Evolutionary conservation across 768 basidiomycete genomes (phyloP).

Genomic region (Collybia sp.): DNA sequence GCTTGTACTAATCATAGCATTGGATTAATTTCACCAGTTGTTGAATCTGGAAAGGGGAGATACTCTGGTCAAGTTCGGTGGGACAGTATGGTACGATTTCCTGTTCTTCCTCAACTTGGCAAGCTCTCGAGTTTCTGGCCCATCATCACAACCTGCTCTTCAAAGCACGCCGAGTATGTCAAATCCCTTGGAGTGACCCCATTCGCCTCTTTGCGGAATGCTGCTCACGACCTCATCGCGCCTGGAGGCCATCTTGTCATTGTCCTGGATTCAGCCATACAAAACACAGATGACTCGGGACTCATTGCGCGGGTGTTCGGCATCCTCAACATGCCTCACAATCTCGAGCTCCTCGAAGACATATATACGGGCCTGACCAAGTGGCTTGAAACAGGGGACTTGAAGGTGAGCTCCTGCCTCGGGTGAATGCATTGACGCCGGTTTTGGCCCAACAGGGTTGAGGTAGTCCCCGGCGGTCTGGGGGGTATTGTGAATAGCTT

Average conservation of each 20-base stretch:
- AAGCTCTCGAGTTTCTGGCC: conserved; percentile 34
- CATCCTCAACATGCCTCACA: background rate
- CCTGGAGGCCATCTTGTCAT: conserved; percentile 29
- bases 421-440: background rate
- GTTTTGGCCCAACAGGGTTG: conserved; percentile 31
- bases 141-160: conserved; percentile 32
- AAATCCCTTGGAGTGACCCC: conserved; percentile 34
- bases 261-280: conserved; percentile 20
- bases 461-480: conserved; percentile 38
- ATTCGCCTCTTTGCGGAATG: conserved; percentile 6
- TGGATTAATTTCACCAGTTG: conserved; percentile 19
- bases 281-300: background rate
- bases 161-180: conserved; percentile 18
- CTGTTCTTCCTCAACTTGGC: conserved; percentile 29
- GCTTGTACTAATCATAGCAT: conserved; percentile 22
- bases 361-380: conserved; percentile 7
- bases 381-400: conserved; percentile 13
- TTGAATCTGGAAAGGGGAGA: conserved; percentile 12
- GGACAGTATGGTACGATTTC: conserved; percentile 17
- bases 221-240: conserved; percentile 27
- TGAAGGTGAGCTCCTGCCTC: background rate
- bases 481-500: conserved; percentile 30
- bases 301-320: background rate
- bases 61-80: conserved; percentile 19
- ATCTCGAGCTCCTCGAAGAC: background rate